These are phyloP conservation scores for Wickerhamiella galacta DNA, from an alignment of 805 yeast species.

Conservation along the genomic window DNA sequence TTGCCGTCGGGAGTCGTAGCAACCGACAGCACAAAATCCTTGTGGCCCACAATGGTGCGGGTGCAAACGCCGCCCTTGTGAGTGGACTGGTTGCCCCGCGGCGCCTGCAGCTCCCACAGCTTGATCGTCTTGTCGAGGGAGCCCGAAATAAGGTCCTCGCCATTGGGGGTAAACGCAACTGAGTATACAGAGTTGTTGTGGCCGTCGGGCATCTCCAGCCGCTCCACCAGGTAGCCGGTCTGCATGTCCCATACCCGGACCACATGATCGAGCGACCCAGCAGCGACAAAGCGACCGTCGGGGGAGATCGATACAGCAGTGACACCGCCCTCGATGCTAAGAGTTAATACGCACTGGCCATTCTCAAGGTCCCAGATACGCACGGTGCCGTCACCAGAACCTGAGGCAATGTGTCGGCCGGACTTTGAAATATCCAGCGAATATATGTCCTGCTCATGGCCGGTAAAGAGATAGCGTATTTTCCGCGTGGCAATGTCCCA, in stretches of 20 bases:
- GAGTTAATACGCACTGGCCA: slow-evolving; percentile 75
- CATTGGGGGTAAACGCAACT: slow-evolving; percentile 83
- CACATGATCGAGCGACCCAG: slow-evolving; percentile 88
- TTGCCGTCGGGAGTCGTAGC: slow-evolving; percentile 88
- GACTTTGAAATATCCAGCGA: slow-evolving; percentile 89
- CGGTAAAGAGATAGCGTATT: slow-evolving; percentile 62
- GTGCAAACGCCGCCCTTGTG: slow-evolving; percentile 42
- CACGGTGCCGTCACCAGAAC: slow-evolving; percentile 92
- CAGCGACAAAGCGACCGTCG: slow-evolving; percentile 85
- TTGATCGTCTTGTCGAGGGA: slow-evolving; percentile 91
- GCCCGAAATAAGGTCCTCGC: slow-evolving; percentile 84
- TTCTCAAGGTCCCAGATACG: slow-evolving; percentile 89
- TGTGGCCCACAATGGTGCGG: slow-evolving; percentile 88
- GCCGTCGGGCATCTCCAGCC: slow-evolving; percentile 86
- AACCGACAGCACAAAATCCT: slow-evolving; percentile 86
- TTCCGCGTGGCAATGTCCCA: slow-evolving; percentile 88
- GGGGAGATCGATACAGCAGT: slow-evolving; percentile 96
- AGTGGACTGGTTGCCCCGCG: slow-evolving; percentile 24
- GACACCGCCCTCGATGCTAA: slow-evolving; percentile 92
- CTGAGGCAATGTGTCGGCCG: slow-evolving; percentile 84
- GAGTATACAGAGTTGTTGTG: slow-evolving; percentile 93
- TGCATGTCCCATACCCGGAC: slow-evolving; percentile 95
- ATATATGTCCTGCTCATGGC: slow-evolving; percentile 96
- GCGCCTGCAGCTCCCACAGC: slow-evolving; percentile 70
- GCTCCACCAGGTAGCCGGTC: slow-evolving; percentile 79